Percentiles rank a stretch among this genome's conserved stretches.
phyloP scores from a whole-genome alignment of 306 rosid species.

The Lotus japonicus region DNA sequence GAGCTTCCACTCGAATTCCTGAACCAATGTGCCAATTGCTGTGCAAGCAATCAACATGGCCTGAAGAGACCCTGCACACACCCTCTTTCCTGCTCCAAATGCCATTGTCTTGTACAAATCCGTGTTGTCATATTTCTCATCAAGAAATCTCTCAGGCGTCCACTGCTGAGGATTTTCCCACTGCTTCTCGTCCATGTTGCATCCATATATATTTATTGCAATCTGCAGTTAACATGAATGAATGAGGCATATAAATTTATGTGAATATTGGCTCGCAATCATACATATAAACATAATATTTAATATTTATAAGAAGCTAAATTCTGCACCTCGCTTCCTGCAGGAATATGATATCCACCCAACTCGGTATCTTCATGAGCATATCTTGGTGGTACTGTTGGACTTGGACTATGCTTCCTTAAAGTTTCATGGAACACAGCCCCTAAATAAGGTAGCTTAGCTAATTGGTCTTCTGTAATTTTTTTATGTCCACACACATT shows the following conservation, averaged over 20 bases:
- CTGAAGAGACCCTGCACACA: conserved; percentile 83
- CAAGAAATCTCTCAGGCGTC: conserved; percentile 86
- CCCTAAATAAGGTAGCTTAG: conserved; percentile 56
- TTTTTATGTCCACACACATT: conserved; percentile 48
- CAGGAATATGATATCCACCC: conserved; percentile 76
- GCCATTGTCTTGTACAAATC: conserved; percentile 92
- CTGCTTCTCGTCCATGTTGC: conserved; percentile 66
- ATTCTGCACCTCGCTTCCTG: conserved; percentile 67
- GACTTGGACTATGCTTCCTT: conserved; percentile 72
- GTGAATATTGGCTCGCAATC: neutral
- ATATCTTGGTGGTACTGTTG: conserved; percentile 63
- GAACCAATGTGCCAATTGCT: conserved; percentile 63
- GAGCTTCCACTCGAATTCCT: conserved; percentile 73
- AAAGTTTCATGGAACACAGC: conserved; percentile 91
- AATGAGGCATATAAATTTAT: neutral
- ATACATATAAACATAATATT: neutral
- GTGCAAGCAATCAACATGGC: conserved; percentile 58
- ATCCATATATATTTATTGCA: conserved; percentile 80
- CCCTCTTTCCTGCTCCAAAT: conserved; percentile 94
- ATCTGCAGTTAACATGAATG: conserved; percentile 39
- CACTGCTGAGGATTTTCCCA: conserved; percentile 77
- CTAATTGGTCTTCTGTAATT: conserved; percentile 53
- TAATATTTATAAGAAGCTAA: neutral
- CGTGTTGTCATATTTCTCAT: conserved; percentile 44
- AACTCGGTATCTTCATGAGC: conserved; percentile 75